A percentile compares a stretch with the other conserved stretches of the same genome.
Evolutionary conservation across 2,329 filamentous ascomycete genomes (phyloP).

Genomic region (Fusarium chlamydosporum): DNA sequence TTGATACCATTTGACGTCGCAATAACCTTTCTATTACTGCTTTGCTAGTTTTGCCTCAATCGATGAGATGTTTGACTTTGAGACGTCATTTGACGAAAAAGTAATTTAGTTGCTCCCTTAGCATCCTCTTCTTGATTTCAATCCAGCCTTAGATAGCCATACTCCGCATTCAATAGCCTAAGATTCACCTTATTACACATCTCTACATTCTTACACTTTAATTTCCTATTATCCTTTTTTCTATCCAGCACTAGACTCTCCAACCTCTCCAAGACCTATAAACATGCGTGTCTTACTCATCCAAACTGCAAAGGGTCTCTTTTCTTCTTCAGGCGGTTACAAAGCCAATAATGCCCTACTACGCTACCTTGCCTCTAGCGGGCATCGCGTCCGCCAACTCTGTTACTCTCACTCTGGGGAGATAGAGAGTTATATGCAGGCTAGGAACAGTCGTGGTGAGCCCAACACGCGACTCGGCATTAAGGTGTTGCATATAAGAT

Average conservation of each 20-base stretch:
- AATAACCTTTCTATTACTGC: not conserved
- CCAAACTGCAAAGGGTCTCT: constrained; percentile 8
- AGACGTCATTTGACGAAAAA: not conserved
- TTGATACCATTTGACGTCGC: not conserved
- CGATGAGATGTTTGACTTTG: too few species aligned
- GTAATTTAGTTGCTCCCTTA: not conserved
- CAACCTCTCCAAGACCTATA: not conserved
- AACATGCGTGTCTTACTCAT: not conserved
- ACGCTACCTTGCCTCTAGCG: not conserved
- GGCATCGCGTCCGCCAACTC: constrained; percentile 5
- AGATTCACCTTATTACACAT: too few species aligned
- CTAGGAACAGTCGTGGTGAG: accelerated
- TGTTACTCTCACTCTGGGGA: constrained; percentile 1
- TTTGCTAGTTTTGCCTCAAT: not conserved
- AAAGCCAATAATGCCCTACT: not conserved
- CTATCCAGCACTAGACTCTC: not conserved
- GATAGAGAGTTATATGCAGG: not conserved
- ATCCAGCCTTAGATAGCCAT: not conserved
- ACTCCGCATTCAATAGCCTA: not conserved
- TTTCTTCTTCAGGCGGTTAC: constrained; percentile 3
- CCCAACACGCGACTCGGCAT: accelerated
- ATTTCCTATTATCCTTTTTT: not conserved
- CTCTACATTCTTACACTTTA: not conserved
- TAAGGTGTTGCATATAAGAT: accelerated
- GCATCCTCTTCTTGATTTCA: accelerated